Evolutionary conservation across 1,139 yeast genomes (phyloP).

Genomic region (Blastobotrys indianensis): DNA sequence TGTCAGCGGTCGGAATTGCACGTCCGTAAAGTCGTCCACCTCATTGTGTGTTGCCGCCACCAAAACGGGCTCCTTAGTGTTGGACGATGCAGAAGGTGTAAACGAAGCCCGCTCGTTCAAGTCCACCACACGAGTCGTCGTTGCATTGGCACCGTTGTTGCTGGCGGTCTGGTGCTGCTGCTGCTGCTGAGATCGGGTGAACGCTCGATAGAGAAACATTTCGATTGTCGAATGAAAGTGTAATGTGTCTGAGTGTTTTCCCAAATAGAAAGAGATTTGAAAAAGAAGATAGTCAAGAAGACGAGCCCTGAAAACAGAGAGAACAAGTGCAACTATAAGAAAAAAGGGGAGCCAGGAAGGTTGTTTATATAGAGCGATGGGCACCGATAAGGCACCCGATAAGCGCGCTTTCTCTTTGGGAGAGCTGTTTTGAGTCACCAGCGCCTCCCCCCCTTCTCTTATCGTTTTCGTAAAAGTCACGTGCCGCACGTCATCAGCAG

Average conservation of each 20-base stretch:
- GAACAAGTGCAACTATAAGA: no score
- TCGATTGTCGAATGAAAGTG: neutral
- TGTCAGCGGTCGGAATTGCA: slow-evolving; percentile 42
- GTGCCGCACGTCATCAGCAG: no score
- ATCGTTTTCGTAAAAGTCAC: no score
- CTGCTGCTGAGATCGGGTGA: slow-evolving; percentile 7
- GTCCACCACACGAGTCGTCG: slow-evolving; percentile 9
- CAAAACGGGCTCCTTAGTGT: slow-evolving; percentile 4
- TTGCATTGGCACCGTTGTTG: slow-evolving; percentile 1
- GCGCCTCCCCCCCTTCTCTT: no score
- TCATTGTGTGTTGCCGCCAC: slow-evolving; percentile 14
- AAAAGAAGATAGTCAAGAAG: neutral
- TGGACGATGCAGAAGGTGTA: neutral
- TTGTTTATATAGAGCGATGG: no score
- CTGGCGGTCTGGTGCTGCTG: slow-evolving; percentile 3
- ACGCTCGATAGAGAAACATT: slow-evolving; percentile 16
- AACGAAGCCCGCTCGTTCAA: slow-evolving; percentile 1
- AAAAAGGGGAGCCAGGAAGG: no score
- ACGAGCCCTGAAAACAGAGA: neutral
- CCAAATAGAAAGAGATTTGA: neutral
- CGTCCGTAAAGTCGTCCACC: slow-evolving; percentile 39
- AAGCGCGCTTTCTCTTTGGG: no score
- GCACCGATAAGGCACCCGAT: no score
- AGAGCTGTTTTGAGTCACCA: no score
- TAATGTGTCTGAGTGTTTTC: neutral